Base-by-base conservation (phyloP, 1,284 basidiomycete species). In the Ustilago sp. region DNA sequence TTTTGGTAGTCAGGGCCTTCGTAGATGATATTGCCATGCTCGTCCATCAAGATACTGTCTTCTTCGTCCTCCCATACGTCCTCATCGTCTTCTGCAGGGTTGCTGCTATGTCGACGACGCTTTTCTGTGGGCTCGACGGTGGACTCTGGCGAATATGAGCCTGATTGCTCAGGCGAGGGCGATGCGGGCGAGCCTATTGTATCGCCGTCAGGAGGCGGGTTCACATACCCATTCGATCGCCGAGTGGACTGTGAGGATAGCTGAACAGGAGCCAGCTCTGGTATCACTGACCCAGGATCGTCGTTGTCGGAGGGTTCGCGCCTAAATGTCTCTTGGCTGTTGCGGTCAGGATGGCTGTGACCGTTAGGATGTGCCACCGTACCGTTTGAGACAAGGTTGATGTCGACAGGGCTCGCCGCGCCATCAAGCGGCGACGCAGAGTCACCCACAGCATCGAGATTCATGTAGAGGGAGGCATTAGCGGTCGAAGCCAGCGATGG, bases 1-100 rank as follows among this genome's bases (percentile, higher is more conserved):
- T 78, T 64, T 23, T 73, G 67, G 32, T 74, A 66, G 12, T 60
- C 47, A 41, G 59, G 48, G 13, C 64, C 68, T 15, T 59, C 64
- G 41, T 70, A 75, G 31, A 70, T n/a, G 47, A 71, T 48, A 41
- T 70, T 66, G 28, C 68, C 73, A 45, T 75, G 35, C 35, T 67
- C 58, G 11, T 80, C 64, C 39, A 66, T 59, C 3, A 55, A 52
- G 32, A 68, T 64, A 28, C 59, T 66, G 11, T 65, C 68, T 19
- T 78, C 63, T 53, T 80, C 69, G 31, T 71, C 75, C 47, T 78
- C 75, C 71, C 69, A 71, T 7, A 74, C 68, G 43, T 76, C 73
- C 8, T 79, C 76, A 35, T 77, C 77, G 17, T 80, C 79, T 17
- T 68, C 68, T 23, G 19, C 34, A 6, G 19, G 51, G 15, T 35